phyloP scores from a whole-genome alignment of 2,329 filamentous ascomycete species.

The Colletotrichum sansevieriae region DNA sequence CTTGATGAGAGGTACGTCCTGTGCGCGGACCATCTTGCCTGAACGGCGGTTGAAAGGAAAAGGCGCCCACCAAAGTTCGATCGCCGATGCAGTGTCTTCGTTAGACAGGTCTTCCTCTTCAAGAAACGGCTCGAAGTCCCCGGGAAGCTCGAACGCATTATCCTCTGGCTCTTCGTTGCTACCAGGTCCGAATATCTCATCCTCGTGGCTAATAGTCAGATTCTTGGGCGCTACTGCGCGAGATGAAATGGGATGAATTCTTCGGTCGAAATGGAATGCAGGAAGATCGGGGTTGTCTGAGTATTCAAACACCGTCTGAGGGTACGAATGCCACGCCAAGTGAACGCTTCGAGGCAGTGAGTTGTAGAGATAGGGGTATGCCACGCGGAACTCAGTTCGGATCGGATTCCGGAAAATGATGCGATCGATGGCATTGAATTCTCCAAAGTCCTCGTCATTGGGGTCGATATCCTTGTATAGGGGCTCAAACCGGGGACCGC shows the following conservation, averaged over 20 bases:
- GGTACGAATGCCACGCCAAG: constrained; percentile 92
- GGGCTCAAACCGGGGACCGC: constrained; percentile 95
- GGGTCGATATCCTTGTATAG: constrained; percentile 99
- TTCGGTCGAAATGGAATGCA: constrained; percentile 97
- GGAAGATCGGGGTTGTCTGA: constrained; percentile 90
- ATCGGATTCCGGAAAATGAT: constrained; percentile 98
- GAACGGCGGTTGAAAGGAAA: constrained; percentile 96
- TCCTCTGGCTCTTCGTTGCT: constrained; percentile 82
- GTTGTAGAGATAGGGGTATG: constrained; percentile 96
- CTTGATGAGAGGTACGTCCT: constrained; percentile 96
- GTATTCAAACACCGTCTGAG: constrained; percentile 90
- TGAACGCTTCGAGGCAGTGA: constrained; percentile 95
- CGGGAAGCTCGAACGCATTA: constrained; percentile 86
- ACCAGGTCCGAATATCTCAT: constrained; percentile 88
- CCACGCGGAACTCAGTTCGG: constrained; percentile 94
- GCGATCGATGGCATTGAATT: constrained; percentile 99
- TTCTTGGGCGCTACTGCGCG: constrained; percentile 95
- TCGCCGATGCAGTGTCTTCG: constrained; percentile 89
- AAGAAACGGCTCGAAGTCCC: constrained; percentile 86
- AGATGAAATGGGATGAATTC: constrained; percentile 97
- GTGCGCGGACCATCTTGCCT: constrained; percentile 94
- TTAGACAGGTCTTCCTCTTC: constrained; percentile 90
- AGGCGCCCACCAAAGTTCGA: constrained; percentile 97
- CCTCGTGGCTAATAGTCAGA: constrained; percentile 90
- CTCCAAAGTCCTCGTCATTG: constrained; percentile 98